Evolutionary conservation across 257 asterid species (phyloP), one percentile per base, ranked within the genome.

Genomic region (Forsythia viridissima): DNA sequence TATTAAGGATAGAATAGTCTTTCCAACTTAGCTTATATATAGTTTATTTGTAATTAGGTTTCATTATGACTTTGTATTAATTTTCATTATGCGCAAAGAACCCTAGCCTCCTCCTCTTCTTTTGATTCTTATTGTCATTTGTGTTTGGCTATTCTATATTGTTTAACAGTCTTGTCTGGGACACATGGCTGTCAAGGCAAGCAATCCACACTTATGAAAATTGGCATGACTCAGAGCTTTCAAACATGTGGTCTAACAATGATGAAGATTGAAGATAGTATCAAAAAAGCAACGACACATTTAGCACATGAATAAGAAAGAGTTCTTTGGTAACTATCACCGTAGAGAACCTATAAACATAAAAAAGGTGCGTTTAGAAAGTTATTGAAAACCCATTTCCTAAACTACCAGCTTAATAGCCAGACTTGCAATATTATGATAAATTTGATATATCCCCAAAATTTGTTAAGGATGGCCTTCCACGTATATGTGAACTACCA

Each of bases 361-460:
- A 40, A 72, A 77, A 37, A 70, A 67, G 7, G 44, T 4, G 37
- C 24, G 16, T 43, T 21, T 8, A 0, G 57, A 79, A 21, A 79
- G 15, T 15, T 15, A 18, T 48, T 16, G 55, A 51, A 30, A 78
- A 40, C 20, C 16, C 36, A 46, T 68, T 55, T 6, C 71, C 77
- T 13, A 30, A 38, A 48, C 57, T 48, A 48, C 13, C 57, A 48
- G 46, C 11, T 15, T 59, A 36, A 77, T 43, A 5, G 65, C 43
- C 72, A 61, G 73, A 55, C 46, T 36, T 48, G 70, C 70, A 77
- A 51, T 6, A 75, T 57, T 18, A 36, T 75, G 37, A 8, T 42
- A 41, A 72, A 72, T 77, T 77, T 72, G 79, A 66, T 77, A 66
- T 72, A 81, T 76, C 76, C 43, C 77, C 76, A 43, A 42, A 75